Evolutionary conservation across 176 grass and related monocot species (phyloP), one percentile per base, ranked within the genome.

Genomic region (Calamus simplicifolius): DNA sequence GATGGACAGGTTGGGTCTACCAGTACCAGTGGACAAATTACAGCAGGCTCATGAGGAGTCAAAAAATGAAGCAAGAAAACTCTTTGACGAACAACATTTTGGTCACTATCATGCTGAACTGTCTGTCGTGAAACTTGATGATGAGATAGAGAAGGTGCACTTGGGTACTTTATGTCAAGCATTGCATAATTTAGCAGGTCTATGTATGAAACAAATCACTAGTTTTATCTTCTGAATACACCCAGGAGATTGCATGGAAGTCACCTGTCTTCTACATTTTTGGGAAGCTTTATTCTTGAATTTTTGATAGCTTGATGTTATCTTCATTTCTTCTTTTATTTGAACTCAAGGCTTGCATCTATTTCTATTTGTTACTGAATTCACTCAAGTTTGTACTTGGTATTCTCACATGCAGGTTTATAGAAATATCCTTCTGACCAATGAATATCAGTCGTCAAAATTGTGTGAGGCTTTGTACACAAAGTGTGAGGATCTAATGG

Each of bases 401-500:
- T 43, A 43, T 43, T 43, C 35, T 43, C 10, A 13, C 35, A 51
- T 79, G 16, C 73, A 97, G 93, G 73, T 88, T 48, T 82, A 59
- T 38, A 85, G 51, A 80, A 91, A 71, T 75, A 82, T 88, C 23
- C n/a, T 59, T 38, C 51, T 91, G 27, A 51, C 78, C 15, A 97
- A 97, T 57, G 84, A 90, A 63, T 97, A 88, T 59, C 84, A 91
- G 48, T 91, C 93, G 72, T 91, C 93, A 74, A 97, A 88, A 58
- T 62, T 91, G 58, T 91, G 87, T 3, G 87, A 91, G 77, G 87
- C 78, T 58, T 67, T 59, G 25, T 97, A 88, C 54, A 82, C 84
- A 31, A 59, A 91, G n/a, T 88, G 84, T 1, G 93, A 97, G 83
- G 84, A 97, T 52, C 87, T 80, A 78, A 97, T 97, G 93, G 93